A percentile compares a stretch with the other conserved stretches of the same genome.
Conservation (phyloP, 176 grass and related monocot species). For the Aegilops sharonensis region DNA sequence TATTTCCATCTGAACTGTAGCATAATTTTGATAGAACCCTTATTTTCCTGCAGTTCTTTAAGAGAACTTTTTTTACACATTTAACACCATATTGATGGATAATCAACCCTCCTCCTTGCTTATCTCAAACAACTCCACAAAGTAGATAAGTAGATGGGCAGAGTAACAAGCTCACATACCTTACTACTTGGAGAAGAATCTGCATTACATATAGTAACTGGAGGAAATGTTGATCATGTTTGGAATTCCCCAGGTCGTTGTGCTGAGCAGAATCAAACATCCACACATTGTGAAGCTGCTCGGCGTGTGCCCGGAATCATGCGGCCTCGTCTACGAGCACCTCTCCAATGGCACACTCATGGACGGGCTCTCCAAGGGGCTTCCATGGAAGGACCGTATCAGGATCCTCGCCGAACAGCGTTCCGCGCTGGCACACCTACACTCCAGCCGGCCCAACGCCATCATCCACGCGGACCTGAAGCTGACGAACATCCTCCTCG, state of each 20-base stretch:
- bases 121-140: background rate
- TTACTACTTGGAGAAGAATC: background rate
- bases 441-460: conserved; percentile 46
- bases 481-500: conserved; percentile 64
- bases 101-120: background rate
- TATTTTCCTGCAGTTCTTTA: background rate
- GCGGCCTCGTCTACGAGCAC: conserved; percentile 59
- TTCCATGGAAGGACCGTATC: conserved; percentile 52
- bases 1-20: background rate
- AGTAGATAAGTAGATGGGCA: background rate
- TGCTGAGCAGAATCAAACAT: conserved; percentile 57
- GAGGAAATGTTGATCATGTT: background rate
- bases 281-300: conserved; percentile 64
- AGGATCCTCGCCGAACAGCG: conserved; percentile 53
- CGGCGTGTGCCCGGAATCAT: conserved; percentile 61
- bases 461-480: conserved; percentile 77
- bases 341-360: conserved; percentile 58
- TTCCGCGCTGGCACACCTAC: conserved; percentile 56
- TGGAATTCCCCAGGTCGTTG: conserved; percentile 39
- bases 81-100: background rate
- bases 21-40: background rate
- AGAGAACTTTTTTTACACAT: background rate
- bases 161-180: background rate
- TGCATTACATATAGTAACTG: background rate
- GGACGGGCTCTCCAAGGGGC: conserved; percentile 41